phyloP scores from a whole-genome alignment of 2,329 filamentous ascomycete genomes.

The Fusarium sublunatum region DNA sequence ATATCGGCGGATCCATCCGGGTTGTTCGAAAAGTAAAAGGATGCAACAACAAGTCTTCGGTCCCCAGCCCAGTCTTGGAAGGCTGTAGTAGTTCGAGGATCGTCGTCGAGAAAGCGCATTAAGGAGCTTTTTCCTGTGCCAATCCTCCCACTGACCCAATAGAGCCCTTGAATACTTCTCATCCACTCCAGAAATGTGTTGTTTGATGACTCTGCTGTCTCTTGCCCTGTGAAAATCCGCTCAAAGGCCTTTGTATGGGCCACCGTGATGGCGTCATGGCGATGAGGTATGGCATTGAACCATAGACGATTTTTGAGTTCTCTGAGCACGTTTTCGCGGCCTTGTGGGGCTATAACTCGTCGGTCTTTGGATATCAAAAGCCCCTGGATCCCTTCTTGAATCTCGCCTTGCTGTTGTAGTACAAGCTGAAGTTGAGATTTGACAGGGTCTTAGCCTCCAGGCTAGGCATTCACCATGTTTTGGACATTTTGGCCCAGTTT shows the following conservation, averaged over 20 bases:
- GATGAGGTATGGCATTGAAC: constrained; percentile 2
- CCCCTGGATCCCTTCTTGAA: not conserved
- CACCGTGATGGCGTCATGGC: not conserved
- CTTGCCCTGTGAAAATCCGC: not conserved
- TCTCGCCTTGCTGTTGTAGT: not conserved
- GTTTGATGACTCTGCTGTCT: not conserved
- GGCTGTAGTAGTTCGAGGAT: not conserved
- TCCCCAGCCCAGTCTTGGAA: not conserved
- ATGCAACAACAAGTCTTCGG: not conserved
- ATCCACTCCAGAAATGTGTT: not conserved
- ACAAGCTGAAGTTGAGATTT: not conserved
- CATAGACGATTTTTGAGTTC: not conserved
- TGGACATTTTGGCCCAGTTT: not conserved
- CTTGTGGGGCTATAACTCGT: not conserved
- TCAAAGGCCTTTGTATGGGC: not conserved
- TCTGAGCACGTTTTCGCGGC: not conserved
- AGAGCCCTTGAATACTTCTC: not conserved
- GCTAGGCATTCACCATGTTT: not conserved
- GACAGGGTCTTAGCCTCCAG: not conserved
- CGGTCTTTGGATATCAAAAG: not conserved
- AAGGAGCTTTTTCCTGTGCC: not conserved
- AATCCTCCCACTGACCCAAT: not conserved
- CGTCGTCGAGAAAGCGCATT: constrained; percentile 2
- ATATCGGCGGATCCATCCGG: not conserved
- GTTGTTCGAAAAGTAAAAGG: not conserved